Evolutionary conservation across 225 moss, liverwort and hornwort genomes (phyloP).

Genomic region (Ulota crispa): DNA sequence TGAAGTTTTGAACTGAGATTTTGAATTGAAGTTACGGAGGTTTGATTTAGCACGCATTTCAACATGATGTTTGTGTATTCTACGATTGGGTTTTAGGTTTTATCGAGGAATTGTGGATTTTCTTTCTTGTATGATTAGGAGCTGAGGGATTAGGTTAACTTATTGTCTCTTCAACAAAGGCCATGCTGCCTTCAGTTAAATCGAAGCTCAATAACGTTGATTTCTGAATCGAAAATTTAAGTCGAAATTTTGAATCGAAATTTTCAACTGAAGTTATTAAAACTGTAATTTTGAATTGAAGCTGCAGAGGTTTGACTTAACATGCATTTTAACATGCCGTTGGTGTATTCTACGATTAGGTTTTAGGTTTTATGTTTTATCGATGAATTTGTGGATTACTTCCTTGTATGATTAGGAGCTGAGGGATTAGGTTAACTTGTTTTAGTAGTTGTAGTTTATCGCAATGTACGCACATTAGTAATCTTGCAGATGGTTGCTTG

Average conservation of each 20-base stretch:
- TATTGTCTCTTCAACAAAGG: too few species aligned
- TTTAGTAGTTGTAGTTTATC: background rate
- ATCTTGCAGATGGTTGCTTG: background rate
- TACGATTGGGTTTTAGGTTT: background rate
- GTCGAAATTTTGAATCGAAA: background rate
- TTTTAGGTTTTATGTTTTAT: conserved; percentile 1
- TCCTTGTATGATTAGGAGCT: background rate
- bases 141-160: too few species aligned
- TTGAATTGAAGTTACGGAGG: background rate
- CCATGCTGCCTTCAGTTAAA: too few species aligned
- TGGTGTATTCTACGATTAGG: background rate
- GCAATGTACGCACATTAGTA: background rate
- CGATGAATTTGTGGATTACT: background rate
- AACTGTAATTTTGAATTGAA: background rate
- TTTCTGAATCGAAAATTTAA: too few species aligned
- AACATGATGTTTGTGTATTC: background rate
- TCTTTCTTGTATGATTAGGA: background rate
- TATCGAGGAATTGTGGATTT: background rate
- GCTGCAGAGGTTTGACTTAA: background rate
- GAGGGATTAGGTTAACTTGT: background rate
- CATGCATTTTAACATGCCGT: background rate
- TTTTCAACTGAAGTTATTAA: background rate
- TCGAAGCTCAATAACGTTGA: too few species aligned
- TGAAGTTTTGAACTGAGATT: background rate
- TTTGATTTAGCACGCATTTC: background rate